A percentile compares a stretch with the other conserved stretches of the same genome.
These are phyloP conservation scores for Pyrus betulifolia DNA, from an alignment of 306 rosid species.

Conservation along the genomic window DNA sequence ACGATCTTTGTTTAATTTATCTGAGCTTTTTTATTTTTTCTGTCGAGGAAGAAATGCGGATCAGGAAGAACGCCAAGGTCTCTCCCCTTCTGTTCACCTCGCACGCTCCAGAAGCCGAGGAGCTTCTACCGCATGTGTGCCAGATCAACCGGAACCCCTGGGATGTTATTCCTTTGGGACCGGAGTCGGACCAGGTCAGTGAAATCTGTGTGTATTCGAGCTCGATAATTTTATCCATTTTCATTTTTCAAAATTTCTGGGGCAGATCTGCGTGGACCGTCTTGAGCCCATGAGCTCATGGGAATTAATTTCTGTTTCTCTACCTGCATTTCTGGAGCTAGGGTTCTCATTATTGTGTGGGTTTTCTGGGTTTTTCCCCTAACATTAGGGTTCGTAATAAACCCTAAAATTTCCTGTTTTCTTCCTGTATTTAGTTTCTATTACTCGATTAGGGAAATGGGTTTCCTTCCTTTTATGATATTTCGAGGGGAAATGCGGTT, in stretches of 20 bases:
- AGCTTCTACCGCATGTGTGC: constrained; percentile 53
- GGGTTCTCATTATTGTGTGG: constrained; percentile 27
- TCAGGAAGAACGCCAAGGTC: constrained; percentile 69
- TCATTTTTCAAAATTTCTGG: neutral
- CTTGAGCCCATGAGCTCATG: neutral
- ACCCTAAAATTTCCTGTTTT: constrained; percentile 22
- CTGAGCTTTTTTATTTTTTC: neutral
- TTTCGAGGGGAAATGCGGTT: neutral
- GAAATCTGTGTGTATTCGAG: neutral
- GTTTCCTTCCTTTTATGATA: constrained; percentile 18
- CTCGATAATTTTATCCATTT: neutral
- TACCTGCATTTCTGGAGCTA: constrained; percentile 12
- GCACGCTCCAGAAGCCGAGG: constrained; percentile 29
- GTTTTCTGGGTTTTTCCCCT: neutral
- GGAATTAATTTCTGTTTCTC: neutral
- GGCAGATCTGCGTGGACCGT: constrained; percentile 37
- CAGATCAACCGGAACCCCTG: constrained; percentile 81
- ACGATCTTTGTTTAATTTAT: neutral
- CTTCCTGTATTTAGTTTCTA: neutral
- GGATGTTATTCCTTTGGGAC: constrained; percentile 63
- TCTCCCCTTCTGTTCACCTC: constrained; percentile 42
- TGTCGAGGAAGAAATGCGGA: constrained; percentile 45
- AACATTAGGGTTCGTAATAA: constrained; percentile 43
- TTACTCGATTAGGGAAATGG: constrained; percentile 41
- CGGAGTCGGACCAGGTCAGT: constrained; percentile 44